Base-by-base conservation (phyloP, 257 asterid genomes). In the Przewalskia tangutica region DNA sequence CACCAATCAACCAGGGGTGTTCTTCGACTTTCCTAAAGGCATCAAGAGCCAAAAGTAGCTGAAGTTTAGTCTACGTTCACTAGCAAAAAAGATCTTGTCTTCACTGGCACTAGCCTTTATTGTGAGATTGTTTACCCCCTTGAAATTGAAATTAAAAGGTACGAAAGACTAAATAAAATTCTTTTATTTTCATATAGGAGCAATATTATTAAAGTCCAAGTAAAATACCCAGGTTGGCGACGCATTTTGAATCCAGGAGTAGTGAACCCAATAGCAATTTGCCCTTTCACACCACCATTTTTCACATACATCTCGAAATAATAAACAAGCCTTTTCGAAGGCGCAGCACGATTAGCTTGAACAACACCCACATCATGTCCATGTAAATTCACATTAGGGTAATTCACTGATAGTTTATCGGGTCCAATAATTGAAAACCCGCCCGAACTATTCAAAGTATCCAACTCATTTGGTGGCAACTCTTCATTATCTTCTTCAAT, bases 321-420 rank as follows among this genome's bases (percentile, higher is more conserved):
- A 38, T 38, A 38, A 38, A 38, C 42, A 38, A 38, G 42, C 42
- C 42, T 38, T 38, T 38, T 38, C 42, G 42, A 38, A 38, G 99
- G 99, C 6, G 98, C 98, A 17, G 94, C 88, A 48, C 86, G 89
- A 88, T 96, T 89, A 60, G 98, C 97, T 84, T 94, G 95, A 81
- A 93, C 99, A 48, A 90, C 95, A 46, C 99, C 99, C 16, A 96
- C 98, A 62, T 96, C 98, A 84, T 94, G 93, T 7, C 91, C 95
- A 85, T 96, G 98, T 85, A 89, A 82, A 83, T 91, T 81, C 36
- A 82, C 91, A 77, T 4, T 89, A 5, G 97, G 90, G 64, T 94
- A 94, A 53, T 84, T 82, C 38, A 96, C 90, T 34, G 99, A 93
- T 6, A 96, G 90, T 88, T 96, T 96, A 80, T 93, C 98, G 27